Conservation (phyloP, 202 grass and related monocot species). For the Saccharum hybrid region DNA sequence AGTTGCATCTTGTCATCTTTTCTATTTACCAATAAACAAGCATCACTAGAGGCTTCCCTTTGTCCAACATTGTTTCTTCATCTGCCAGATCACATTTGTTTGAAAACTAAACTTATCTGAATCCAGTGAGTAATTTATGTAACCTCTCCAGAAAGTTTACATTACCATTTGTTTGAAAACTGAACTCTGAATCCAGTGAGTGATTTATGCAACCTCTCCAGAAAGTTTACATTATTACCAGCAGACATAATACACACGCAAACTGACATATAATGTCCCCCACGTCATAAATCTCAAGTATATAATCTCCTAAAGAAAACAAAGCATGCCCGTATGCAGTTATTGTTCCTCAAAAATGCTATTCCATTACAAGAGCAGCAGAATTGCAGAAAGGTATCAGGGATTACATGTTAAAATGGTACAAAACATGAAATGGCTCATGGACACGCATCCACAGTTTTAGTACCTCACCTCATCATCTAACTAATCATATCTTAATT, state of each 20-base stretch:
- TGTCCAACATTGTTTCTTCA: neutral
- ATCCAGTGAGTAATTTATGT: neutral
- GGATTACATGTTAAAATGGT: neutral
- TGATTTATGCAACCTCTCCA: neutral
- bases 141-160: neutral
- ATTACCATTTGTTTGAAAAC: neutral
- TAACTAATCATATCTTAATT: constrained; percentile 12
- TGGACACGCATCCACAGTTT: neutral
- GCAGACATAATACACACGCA: neutral
- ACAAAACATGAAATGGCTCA: neutral
- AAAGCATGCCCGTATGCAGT: neutral
- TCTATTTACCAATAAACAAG: neutral
- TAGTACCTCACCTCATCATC: neutral
- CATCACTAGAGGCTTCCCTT: neutral
- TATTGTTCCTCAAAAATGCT: neutral
- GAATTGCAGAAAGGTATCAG: neutral
- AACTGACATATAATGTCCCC: neutral
- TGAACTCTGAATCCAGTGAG: neutral
- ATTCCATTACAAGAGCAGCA: neutral
- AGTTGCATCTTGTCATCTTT: neutral
- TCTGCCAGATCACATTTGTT: neutral
- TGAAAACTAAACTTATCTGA: neutral
- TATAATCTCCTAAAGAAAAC: neutral
- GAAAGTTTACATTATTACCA: neutral
- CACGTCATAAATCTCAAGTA: neutral